phyloP scores from a whole-genome alignment of 306 rosid species.

The Casuarina equisetifolia region DNA sequence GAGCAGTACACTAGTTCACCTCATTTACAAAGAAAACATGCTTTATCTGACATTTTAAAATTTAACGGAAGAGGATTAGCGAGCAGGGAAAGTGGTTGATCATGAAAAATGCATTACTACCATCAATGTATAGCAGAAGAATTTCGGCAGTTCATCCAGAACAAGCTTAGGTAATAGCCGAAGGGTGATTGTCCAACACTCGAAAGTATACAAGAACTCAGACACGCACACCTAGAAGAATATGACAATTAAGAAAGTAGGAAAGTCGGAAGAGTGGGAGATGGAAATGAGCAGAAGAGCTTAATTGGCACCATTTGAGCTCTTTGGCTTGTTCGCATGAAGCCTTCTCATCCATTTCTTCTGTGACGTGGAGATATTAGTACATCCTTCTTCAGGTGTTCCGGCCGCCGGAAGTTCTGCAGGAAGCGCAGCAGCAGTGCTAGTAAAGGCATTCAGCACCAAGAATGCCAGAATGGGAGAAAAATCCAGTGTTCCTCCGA shows the following conservation, averaged over 20 bases:
- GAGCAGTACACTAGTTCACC: not conserved
- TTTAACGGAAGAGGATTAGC: not conserved
- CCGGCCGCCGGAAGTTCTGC: constrained; percentile 78
- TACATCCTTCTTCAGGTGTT: constrained; percentile 33
- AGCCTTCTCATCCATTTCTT: constrained; percentile 83
- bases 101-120: not conserved
- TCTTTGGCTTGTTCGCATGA: constrained; percentile 53
- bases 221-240: constrained; percentile 2
- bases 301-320: constrained; percentile 34
- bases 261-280: constrained; percentile 21
- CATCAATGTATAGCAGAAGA: not conserved
- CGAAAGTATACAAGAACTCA: not conserved
- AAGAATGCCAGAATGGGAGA: constrained; percentile 92
- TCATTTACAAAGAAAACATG: not conserved
- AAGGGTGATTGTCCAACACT: not conserved
- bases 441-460: constrained; percentile 83
- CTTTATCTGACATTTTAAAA: not conserved
- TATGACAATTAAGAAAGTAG: constrained; percentile 23
- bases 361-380: constrained; percentile 53
- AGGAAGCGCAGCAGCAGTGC: constrained; percentile 95
- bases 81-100: not conserved
- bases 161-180: not conserved
- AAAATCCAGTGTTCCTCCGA: constrained; percentile 91
- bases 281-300: constrained; percentile 23
- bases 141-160: not conserved